phyloP scores from a whole-genome alignment of 352 stramenopile genomes.

The Phytophthora parvispora region DNA sequence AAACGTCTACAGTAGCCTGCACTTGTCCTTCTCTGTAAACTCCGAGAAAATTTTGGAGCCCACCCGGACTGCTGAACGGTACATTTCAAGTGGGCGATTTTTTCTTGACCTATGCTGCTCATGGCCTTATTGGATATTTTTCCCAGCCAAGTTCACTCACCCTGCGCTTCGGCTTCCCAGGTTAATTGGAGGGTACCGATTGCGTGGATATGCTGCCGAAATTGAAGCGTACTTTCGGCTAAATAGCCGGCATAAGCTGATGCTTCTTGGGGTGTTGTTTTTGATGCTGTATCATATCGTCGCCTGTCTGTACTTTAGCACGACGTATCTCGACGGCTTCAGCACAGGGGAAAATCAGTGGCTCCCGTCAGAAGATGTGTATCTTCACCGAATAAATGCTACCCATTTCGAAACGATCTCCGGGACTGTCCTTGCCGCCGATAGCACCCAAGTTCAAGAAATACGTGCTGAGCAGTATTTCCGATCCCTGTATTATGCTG shows the following conservation, averaged over 20 bases:
- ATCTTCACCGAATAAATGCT: constrained; percentile 42
- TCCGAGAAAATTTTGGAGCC: constrained; percentile 57
- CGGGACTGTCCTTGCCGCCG: constrained; percentile 21
- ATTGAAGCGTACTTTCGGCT: constrained; percentile 49
- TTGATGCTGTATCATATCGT: constrained; percentile 67
- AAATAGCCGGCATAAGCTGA: constrained; percentile 46
- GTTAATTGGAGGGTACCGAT: constrained; percentile 44
- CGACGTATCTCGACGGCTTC: constrained; percentile 55
- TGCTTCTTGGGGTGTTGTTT: constrained; percentile 49
- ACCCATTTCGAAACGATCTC: constrained; percentile 42
- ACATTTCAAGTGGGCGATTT: constrained; percentile 41
- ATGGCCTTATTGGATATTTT: constrained; percentile 54
- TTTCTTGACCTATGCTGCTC: constrained; percentile 41
- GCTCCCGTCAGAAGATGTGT: constrained; percentile 59
- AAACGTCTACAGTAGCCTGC: constrained; percentile 61
- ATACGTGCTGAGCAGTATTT: constrained; percentile 67
- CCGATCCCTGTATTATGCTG: constrained; percentile 65
- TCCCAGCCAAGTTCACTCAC: constrained; percentile 17
- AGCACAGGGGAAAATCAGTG: constrained; percentile 51
- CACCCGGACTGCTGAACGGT: constrained; percentile 45
- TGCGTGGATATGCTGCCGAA: constrained; percentile 49
- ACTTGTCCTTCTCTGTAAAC: constrained; percentile 60
- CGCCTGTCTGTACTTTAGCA: constrained; percentile 64
- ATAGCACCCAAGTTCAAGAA: constrained; percentile 26
- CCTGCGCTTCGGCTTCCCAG: constrained; percentile 39